These are phyloP conservation scores for Cladosporium sp. DNA, from an alignment of 2,329 filamentous ascomycete genomes.

Conservation along the genomic window DNA sequence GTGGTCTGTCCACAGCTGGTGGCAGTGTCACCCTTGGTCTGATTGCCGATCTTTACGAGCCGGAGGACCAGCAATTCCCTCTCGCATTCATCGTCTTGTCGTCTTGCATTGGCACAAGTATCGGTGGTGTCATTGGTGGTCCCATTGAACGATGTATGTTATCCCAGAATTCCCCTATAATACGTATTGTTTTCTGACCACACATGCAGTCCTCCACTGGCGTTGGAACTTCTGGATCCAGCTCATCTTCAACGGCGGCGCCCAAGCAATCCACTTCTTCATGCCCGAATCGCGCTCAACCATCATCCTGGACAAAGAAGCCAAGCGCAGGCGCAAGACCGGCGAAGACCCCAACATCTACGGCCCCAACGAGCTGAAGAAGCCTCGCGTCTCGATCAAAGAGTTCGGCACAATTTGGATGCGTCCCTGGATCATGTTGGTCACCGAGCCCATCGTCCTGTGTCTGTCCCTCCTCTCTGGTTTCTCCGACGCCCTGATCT, in stretches of 20 bases:
- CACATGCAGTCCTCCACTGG: slow-evolving; percentile 51
- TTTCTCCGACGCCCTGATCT: slow-evolving; percentile 69
- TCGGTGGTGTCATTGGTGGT: slow-evolving; percentile 20
- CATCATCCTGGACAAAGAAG: slow-evolving; percentile 70
- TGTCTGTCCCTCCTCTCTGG: slow-evolving; percentile 64
- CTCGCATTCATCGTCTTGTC: slow-evolving; percentile 51
- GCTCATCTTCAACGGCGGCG: slow-evolving; percentile 67
- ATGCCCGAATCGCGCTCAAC: slow-evolving; percentile 71
- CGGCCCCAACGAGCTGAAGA: slow-evolving; percentile 65
- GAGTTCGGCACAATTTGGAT: slow-evolving; percentile 49
- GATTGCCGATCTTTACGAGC: slow-evolving; percentile 58
- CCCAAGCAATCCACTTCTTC: slow-evolving; percentile 63
- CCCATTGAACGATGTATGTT: slow-evolving; percentile 31
- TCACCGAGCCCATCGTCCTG: slow-evolving; percentile 68
- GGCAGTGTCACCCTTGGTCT: slow-evolving; percentile 60
- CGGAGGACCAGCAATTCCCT: slow-evolving; percentile 53
- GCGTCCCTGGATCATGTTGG: slow-evolving; percentile 67
- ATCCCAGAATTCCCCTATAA: background rate
- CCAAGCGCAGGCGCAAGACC: slow-evolving; percentile 63
- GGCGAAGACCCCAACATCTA: slow-evolving; percentile 59
- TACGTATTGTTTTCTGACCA: background rate
- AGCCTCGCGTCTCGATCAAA: slow-evolving; percentile 32
- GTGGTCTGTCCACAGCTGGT: slow-evolving; percentile 56
- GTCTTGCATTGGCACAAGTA: slow-evolving; percentile 18
- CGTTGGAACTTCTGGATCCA: slow-evolving; percentile 80